Percentiles rank a stretch among this genome's conserved stretches.
Evolutionary conservation across 2,329 filamentous ascomycete species (phyloP).

Genomic region (Fusarium sp.): DNA sequence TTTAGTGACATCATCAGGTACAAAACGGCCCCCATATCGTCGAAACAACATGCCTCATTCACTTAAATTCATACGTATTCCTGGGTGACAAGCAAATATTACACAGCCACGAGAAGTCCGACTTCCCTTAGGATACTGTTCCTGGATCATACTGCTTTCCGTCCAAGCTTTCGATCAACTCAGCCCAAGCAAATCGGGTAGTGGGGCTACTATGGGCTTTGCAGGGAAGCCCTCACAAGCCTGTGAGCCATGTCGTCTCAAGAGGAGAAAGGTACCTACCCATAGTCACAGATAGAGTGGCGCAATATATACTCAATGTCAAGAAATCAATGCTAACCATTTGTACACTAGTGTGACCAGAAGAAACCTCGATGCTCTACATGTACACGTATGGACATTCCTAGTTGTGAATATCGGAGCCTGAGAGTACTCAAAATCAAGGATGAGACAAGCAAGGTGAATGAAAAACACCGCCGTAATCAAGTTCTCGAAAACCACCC

Average conservation of each 20-base stretch:
- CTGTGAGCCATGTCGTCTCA: conserved; percentile 6
- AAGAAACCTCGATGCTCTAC: conserved; percentile 2
- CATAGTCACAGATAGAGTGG: not conserved
- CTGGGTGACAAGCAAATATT: not conserved
- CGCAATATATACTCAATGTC: accelerated
- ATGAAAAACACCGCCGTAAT: not conserved
- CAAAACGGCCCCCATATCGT: not conserved
- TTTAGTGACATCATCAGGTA: not conserved
- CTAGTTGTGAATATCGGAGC: not conserved
- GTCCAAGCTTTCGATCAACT: not conserved
- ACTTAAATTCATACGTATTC: not conserved
- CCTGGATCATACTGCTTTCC: accelerated
- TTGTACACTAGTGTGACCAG: not conserved
- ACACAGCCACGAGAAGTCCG: not conserved
- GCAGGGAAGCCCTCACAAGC: conserved; percentile 7
- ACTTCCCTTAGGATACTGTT: no score
- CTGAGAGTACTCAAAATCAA: not conserved
- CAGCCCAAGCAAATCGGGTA: not conserved
- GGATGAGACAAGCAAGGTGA: not conserved
- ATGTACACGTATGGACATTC: not conserved
- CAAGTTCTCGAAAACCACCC: accelerated
- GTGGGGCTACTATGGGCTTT: not conserved
- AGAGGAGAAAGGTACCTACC: conserved; percentile 3
- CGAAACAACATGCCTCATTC: conserved; percentile 8
- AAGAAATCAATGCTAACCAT: not conserved